Percentiles rank a stretch among this genome's conserved stretches.
Conservation (phyloP, 2,329 filamentous ascomycete genomes). For the Clarireedia sp. region DNA sequence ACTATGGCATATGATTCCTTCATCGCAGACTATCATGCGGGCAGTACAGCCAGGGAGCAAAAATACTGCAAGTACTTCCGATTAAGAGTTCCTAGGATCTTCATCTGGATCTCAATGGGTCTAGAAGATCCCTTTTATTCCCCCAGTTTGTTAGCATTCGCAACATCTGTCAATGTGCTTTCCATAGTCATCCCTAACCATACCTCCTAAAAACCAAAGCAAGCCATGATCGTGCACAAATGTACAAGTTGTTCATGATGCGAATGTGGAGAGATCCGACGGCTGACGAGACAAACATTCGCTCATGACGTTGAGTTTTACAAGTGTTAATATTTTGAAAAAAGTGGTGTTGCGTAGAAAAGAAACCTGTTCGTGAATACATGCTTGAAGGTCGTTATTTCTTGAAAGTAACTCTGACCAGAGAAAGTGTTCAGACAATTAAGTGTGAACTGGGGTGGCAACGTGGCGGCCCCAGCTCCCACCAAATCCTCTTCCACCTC, state of each 20-base stretch:
- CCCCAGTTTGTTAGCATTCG: neutral
- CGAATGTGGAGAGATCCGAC: constrained; percentile 20
- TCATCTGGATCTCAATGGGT: neutral
- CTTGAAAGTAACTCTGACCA: constrained; percentile 6
- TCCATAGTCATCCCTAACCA: constrained; percentile 2
- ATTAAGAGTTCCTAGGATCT: neutral
- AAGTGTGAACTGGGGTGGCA: constrained; percentile 27
- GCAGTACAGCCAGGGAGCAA: neutral
- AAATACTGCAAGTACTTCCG: neutral
- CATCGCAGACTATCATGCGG: neutral
- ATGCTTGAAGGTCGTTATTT: constrained; percentile 14
- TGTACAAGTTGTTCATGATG: constrained; percentile 22
- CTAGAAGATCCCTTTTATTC: neutral
- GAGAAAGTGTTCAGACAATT: constrained; percentile 10
- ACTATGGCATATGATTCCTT: neutral
- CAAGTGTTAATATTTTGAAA: constrained; percentile 25
- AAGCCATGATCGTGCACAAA: constrained; percentile 20
- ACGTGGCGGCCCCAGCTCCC: constrained; percentile 22
- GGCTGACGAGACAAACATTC: constrained; percentile 25
- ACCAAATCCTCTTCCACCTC: constrained; percentile 22
- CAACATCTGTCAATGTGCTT: neutral
- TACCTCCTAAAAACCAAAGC: constrained; percentile 1
- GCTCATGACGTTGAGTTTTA: constrained; percentile 27
- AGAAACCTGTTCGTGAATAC: constrained; percentile 21
- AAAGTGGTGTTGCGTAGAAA: constrained; percentile 21